A percentile compares a stretch with the other conserved stretches of the same genome.
Evolutionary conservation across 768 basidiomycete species (phyloP).

Genomic region (Cystofilobasidium capitatum): DNA sequence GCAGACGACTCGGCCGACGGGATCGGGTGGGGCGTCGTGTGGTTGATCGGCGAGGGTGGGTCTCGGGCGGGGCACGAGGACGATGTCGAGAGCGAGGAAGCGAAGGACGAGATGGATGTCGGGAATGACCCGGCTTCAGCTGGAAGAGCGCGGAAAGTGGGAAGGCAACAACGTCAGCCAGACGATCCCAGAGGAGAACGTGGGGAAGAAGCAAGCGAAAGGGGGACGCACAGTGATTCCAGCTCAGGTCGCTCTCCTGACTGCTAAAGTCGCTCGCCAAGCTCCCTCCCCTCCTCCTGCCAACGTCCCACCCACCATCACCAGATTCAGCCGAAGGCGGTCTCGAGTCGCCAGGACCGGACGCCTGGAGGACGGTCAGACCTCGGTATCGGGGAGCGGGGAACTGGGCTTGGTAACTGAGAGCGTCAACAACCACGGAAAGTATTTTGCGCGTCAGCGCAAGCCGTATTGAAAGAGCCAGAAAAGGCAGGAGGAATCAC

Average conservation of each 20-base stretch:
- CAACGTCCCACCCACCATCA: neutral
- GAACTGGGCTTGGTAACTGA: conserved; percentile 12
- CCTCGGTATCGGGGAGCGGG: conserved; percentile 22
- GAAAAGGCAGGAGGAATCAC: neutral
- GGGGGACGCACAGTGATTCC: conserved; percentile 37
- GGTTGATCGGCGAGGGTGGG: neutral
- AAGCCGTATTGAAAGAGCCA: neutral
- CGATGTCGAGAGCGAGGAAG: neutral
- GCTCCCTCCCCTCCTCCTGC: neutral
- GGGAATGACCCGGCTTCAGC: conserved; percentile 22
- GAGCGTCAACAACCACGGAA: no score
- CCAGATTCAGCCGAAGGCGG: neutral
- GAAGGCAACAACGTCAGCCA: conserved; percentile 24
- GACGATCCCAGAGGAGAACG: conserved; percentile 28
- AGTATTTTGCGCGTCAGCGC: no score
- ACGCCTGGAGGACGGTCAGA: conserved; percentile 12
- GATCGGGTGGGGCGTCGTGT: neutral
- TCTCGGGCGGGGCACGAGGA: neutral
- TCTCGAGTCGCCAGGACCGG: conserved; percentile 14
- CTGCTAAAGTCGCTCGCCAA: conserved; percentile 5
- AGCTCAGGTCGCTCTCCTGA: neutral
- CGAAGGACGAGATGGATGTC: conserved; percentile 31
- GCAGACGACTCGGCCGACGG: neutral
- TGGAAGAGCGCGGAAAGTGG: conserved; percentile 31
- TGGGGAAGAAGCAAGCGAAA: conserved; percentile 33